These are phyloP conservation scores for Colletotrichum destructivum DNA, from an alignment of 2,329 filamentous ascomycete genomes.

Conservation along the genomic window DNA sequence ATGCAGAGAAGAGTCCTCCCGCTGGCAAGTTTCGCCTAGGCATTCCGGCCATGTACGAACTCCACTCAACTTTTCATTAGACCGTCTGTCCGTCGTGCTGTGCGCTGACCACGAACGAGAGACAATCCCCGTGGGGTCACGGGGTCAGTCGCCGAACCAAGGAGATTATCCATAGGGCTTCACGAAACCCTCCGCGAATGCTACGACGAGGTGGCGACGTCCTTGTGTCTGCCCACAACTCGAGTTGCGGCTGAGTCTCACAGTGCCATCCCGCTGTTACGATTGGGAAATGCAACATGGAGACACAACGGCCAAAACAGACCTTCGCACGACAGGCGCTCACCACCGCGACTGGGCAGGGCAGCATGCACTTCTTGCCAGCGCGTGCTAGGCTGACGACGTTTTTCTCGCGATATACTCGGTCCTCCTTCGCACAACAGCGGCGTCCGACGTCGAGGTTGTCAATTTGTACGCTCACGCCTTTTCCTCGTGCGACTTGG, in stretches of 20 bases:
- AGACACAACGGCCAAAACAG: slow-evolving; percentile 10
- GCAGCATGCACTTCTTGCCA: neutral
- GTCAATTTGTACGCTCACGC: neutral
- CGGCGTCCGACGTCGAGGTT: neutral
- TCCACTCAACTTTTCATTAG: slow-evolving; percentile 1
- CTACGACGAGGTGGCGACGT: slow-evolving; percentile 2
- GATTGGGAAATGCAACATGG: slow-evolving; percentile 13
- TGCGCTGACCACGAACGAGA: slow-evolving; percentile 12
- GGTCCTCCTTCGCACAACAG: slow-evolving; percentile 27
- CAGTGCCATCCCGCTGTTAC: neutral
- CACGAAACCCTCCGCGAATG: slow-evolving; percentile 10
- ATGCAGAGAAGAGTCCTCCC: neutral
- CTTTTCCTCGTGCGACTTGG: slow-evolving; percentile 15
- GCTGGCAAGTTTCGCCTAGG: slow-evolving; percentile 13
- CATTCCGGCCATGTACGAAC: slow-evolving; percentile 2
- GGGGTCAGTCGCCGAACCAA: slow-evolving; percentile 11
- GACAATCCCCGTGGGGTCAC: neutral
- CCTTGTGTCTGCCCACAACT: slow-evolving; percentile 3
- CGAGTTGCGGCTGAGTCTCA: slow-evolving; percentile 10
- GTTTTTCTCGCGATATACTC: neutral
- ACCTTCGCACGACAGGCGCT: slow-evolving; percentile 35
- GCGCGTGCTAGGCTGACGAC: neutral
- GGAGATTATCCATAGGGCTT: slow-evolving; percentile 9
- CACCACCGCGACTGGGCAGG: neutral
- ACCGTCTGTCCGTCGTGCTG: neutral